A percentile compares a stretch with the other conserved stretches of the same genome.
Conservation (phyloP, 2,329 filamentous ascomycete genomes). For the Albophoma yamanashiensis region DNA sequence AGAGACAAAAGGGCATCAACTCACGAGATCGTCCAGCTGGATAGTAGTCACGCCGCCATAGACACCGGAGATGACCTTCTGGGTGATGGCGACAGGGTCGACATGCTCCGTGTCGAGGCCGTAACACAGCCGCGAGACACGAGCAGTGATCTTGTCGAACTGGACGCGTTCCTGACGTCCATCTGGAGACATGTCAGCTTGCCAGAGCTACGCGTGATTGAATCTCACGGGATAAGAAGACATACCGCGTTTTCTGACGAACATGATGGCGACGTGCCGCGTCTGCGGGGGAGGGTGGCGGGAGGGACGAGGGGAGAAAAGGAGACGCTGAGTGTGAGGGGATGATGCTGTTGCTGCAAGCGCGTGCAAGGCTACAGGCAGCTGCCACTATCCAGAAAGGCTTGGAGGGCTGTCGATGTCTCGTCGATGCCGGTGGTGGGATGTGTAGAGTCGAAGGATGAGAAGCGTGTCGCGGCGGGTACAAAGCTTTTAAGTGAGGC, state of each 20-base stretch:
- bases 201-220: neutral
- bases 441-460: conserved; percentile 10
- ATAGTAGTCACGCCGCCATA: conserved; percentile 96
- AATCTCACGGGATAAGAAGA: conserved; percentile 8
- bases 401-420: conserved; percentile 1
- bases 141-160: conserved; percentile 99
- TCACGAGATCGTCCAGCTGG: conserved; percentile 91
- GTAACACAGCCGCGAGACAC: conserved; percentile 95
- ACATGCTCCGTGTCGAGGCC: conserved; percentile 91
- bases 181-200: conserved; percentile 46
- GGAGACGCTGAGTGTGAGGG: conserved; percentile 9
- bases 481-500: conserved; percentile 24
- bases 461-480: conserved; percentile 7
- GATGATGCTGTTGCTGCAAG: conserved; percentile 13
- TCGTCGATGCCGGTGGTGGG: conserved; percentile 5
- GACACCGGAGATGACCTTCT: conserved; percentile 98
- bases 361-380: conserved; percentile 13
- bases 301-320: conserved; percentile 8
- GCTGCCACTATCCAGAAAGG: conserved; percentile 6
- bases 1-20: conserved; percentile 20
- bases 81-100: conserved; percentile 94
- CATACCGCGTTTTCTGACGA: conserved; percentile 53
- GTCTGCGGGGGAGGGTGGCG: conserved; percentile 9
- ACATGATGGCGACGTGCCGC: conserved; percentile 35
- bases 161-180: conserved; percentile 99